Evolutionary conservation across 352 stramenopile species (phyloP), one percentile per base, ranked within the genome.

Genomic region (Pythium sukuiense): DNA sequence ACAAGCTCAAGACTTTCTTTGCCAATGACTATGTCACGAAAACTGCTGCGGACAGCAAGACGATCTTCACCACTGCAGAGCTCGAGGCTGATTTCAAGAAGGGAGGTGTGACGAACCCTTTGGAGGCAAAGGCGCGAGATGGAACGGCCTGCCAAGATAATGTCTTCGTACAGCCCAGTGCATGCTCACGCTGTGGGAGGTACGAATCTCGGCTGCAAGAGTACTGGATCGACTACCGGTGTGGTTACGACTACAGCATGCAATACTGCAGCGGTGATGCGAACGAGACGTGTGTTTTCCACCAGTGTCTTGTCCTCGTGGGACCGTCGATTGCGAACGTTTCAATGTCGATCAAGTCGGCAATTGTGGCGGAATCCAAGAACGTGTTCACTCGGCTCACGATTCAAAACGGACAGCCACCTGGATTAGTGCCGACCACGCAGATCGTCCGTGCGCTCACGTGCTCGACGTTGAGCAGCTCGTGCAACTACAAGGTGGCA

Each of bases 201-300:
- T 61, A 62, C 9, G 18, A 46, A 6, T 65, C 59, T 2, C 29
- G 59, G 50, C 58, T 74, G 0, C 54, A 69, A 26, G 69, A 74
- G 53, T 61, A 49, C 29, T 74, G 43, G 50, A 33, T 20, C 41
- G 41, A 67, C 13, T 74, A 71, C 63, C 53, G 16, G 24, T 74
- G 69, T 30, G 59, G 55, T 6, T 26, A 32, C 6, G 33, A 52
- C 16, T 45, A 35, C 16, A 43, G 24, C 18, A 55, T 39, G 2
- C 13, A 49, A 0, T 18, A 29, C 11, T 70, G 63, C 12, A 43
- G 3, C 12, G 35, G 35, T 35, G 57, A 50, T 3, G 63, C 55
- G 3, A 29, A 16, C 5, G 29, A 70, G 41, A 39, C 39, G 3
- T 74, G 69, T 32, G 33, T 45, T 2, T 37, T 69, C 29, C 43